Percentiles rank a stretch among this genome's conserved stretches.
Evolutionary conservation across 768 basidiomycete species (phyloP).

Genomic region (Hypsizygus marmoreus): DNA sequence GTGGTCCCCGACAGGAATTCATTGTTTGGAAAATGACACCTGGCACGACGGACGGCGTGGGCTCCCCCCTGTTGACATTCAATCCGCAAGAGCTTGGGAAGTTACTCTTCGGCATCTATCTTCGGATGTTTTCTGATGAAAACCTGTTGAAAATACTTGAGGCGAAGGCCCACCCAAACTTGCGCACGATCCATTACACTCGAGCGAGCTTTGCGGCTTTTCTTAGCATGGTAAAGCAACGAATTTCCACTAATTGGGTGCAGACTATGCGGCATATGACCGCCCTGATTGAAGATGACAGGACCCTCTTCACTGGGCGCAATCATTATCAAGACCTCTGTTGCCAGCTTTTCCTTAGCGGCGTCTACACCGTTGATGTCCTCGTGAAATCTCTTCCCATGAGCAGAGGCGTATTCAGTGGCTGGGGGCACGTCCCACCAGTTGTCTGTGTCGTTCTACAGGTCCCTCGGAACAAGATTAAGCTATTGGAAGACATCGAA

Average conservation of each 20-base stretch:
- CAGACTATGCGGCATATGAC: conserved; percentile 38
- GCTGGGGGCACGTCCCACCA: conserved; percentile 33
- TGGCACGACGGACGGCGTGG: not conserved
- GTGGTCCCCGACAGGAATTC: conserved; percentile 1
- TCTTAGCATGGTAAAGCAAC: conserved; percentile 39
- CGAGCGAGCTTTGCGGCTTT: conserved; percentile 50
- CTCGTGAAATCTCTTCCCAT: conserved; percentile 13
- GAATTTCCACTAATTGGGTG: conserved; percentile 42
- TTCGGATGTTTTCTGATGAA: conserved; percentile 45
- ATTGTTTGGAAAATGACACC: conserved; percentile 8
- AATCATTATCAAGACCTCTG: conserved; percentile 49
- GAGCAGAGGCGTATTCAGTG: conserved; percentile 22
- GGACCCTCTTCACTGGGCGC: conserved; percentile 24
- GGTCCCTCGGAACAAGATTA: conserved; percentile 34
- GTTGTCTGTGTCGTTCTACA: conserved; percentile 35
- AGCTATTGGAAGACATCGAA: conserved; percentile 22
- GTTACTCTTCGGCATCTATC: conserved; percentile 45
- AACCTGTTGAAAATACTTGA: conserved; percentile 17
- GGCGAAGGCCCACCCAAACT: conserved; percentile 14
- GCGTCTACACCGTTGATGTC: conserved; percentile 32
- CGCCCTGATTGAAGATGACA: conserved; percentile 22
- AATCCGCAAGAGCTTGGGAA: conserved; percentile 35
- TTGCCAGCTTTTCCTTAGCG: conserved; percentile 41
- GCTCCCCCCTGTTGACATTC: conserved; percentile 16
- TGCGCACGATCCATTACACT: conserved; percentile 42